These are phyloP conservation scores for Parasarocladium wereldwijsianum DNA, from an alignment of 2,329 filamentous ascomycete species.

Conservation along the genomic window DNA sequence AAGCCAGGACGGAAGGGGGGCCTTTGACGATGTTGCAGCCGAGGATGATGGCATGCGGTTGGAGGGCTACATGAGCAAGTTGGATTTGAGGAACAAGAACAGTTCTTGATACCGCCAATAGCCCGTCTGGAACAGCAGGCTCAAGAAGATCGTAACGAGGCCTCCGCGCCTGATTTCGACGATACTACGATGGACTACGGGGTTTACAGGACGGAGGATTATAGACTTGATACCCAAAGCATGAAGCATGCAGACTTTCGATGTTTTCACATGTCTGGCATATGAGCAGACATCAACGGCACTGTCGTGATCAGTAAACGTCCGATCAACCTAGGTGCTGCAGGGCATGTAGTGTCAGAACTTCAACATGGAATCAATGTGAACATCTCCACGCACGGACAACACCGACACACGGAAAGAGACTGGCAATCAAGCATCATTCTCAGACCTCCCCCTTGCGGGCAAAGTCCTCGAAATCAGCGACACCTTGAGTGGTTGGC, in stretches of 20 bases:
- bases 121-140: too few relatives aligned
- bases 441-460: constrained; percentile 25
- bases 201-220: too few relatives aligned
- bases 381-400: not conserved
- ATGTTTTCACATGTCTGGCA: too few relatives aligned
- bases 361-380: constrained; percentile 1
- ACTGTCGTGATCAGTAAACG: too few relatives aligned
- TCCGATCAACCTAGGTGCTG: too few relatives aligned
- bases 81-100: constrained; percentile 11
- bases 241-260: too few relatives aligned
- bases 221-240: too few relatives aligned
- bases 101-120: too few relatives aligned
- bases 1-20: constrained; percentile 35
- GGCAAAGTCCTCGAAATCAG: constrained; percentile 47
- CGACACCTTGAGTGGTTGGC: constrained; percentile 68
- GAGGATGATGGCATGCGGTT: constrained; percentile 28
- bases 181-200: too few relatives aligned
- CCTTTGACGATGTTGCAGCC: constrained; percentile 4
- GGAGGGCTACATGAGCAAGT: constrained; percentile 35
- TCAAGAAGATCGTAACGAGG: too few relatives aligned
- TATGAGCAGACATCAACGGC: too few relatives aligned
- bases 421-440: constrained; percentile 90
- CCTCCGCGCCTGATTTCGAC: too few relatives aligned
- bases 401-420: constrained; percentile 6
- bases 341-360: constrained; percentile 1